phyloP scores from a whole-genome alignment of 2,329 filamentous ascomycete species.

The Rhynchosporium secalis region DNA sequence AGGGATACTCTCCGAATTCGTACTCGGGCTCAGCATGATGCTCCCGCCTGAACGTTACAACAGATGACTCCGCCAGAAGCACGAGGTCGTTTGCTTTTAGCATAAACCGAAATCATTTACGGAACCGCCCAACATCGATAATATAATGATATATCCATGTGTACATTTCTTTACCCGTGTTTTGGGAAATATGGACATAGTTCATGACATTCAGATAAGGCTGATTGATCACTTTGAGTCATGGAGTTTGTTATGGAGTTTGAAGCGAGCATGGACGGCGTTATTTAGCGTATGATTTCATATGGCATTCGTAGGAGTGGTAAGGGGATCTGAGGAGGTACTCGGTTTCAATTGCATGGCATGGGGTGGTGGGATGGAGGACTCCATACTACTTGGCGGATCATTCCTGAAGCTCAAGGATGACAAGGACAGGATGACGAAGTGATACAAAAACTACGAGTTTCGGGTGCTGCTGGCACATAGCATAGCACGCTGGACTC shows the following conservation, averaged over 20 bases:
- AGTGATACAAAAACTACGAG: neutral
- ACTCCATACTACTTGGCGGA: constrained; percentile 1
- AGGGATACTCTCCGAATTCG: constrained; percentile 36
- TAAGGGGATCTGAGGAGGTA: no score
- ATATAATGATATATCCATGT: constrained; percentile 4
- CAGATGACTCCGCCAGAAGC: neutral
- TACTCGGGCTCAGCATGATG: constrained; percentile 31
- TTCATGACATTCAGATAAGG: neutral
- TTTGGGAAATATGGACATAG: neutral
- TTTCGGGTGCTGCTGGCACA: neutral
- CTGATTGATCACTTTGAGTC: neutral
- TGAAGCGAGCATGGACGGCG: constrained; percentile 14
- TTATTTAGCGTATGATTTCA: constrained; percentile 2
- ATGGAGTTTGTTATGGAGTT: neutral
- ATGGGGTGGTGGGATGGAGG: neutral
- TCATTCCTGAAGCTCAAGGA: neutral
- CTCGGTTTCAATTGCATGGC: constrained; percentile 2
- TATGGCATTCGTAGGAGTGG: neutral
- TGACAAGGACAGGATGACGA: neutral
- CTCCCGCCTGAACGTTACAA: neutral
- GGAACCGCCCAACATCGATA: neutral
- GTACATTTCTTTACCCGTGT: neutral
- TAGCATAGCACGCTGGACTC: constrained; percentile 3
- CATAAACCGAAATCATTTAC: constrained; percentile 4
- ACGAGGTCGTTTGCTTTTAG: neutral